Evolutionary conservation across 164 flowering plant species (phyloP).

Genomic region (Magnolia officinalis): DNA sequence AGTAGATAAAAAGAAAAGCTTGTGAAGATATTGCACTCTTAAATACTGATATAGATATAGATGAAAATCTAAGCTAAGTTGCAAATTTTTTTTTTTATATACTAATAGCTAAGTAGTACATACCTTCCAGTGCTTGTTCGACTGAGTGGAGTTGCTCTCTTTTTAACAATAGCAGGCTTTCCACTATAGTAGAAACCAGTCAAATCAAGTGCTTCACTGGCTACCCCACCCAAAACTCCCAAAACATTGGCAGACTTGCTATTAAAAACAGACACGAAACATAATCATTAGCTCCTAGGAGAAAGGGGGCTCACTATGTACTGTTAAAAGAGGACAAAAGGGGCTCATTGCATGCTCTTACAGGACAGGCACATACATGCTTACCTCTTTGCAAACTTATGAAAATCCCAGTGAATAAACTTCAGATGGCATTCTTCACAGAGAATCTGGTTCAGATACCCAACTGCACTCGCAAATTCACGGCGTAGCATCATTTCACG

Average conservation of each 20-base stretch:
- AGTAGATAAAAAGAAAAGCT: background rate
- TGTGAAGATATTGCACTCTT: background rate
- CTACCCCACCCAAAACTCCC: slow-evolving; percentile 93
- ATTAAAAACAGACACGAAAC: slow-evolving; percentile 21
- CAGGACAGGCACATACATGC: slow-evolving; percentile 1
- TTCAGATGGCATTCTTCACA: slow-evolving; percentile 76
- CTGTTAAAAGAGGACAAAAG: background rate
- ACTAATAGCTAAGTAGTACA: background rate
- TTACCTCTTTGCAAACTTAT: slow-evolving; percentile 90
- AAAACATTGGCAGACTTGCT: slow-evolving; percentile 98
- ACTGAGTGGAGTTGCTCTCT: slow-evolving; percentile 47
- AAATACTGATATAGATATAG: background rate
- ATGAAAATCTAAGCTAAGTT: background rate
- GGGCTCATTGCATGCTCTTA: background rate
- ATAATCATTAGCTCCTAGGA: slow-evolving; percentile 21
- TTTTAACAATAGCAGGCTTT: slow-evolving; percentile 50
- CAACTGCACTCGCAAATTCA: slow-evolving; percentile 94
- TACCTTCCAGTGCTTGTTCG: slow-evolving; percentile 79
- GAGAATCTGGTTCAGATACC: slow-evolving; percentile 78
- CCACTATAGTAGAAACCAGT: slow-evolving; percentile 94
- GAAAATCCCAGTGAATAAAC: slow-evolving; percentile 98
- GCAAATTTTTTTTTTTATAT: background rate
- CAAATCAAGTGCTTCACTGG: slow-evolving; percentile 90
- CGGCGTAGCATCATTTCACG: slow-evolving; percentile 98
- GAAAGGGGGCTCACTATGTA: background rate